A percentile compares a stretch with the other conserved stretches of the same genome.
phyloP scores from a whole-genome alignment of 441 rosid genomes.

The Viola pubescens region DNA sequence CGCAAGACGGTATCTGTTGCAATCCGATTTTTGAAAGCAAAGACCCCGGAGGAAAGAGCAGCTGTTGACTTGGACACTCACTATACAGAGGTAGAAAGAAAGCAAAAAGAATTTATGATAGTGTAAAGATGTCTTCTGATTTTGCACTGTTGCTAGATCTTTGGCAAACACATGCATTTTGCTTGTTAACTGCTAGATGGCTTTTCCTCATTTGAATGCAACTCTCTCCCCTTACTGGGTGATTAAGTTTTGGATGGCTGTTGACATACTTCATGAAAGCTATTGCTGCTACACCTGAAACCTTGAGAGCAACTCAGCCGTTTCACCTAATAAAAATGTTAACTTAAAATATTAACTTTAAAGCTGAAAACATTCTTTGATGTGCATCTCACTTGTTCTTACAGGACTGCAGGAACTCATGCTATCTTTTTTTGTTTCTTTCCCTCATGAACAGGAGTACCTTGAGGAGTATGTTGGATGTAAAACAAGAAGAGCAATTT shows the following conservation, averaged over 20 bases:
- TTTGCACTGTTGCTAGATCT: neutral
- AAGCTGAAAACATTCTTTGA: no score
- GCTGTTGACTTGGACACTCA: slow-evolving; percentile 97
- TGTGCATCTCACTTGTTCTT: no score
- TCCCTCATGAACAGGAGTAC: slow-evolving; percentile 55
- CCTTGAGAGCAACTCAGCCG: no score
- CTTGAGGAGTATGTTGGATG: slow-evolving; percentile 67
- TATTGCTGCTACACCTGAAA: no score
- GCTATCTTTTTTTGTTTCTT: slow-evolving; percentile 8
- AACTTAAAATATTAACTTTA: no score
- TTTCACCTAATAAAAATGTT: no score
- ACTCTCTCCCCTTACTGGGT: no score
- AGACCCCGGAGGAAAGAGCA: slow-evolving; percentile 84
- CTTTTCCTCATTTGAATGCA: no score
- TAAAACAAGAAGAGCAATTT: slow-evolving; percentile 50
- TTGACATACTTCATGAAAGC: no score
- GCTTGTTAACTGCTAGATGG: no score
- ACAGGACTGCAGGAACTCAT: slow-evolving; percentile 3
- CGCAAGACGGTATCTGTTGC: slow-evolving; percentile 60
- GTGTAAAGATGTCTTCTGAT: neutral
- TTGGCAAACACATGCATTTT: neutral
- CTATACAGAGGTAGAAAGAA: slow-evolving; percentile 50
- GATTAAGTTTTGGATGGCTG: no score
- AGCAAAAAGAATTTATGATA: neutral
- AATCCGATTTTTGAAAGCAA: slow-evolving; percentile 78